Percentiles rank a stretch among this genome's conserved stretches.
Evolutionary conservation across 768 basidiomycete genomes (phyloP).

Genomic region (Hydnomerulius pinastri): DNA sequence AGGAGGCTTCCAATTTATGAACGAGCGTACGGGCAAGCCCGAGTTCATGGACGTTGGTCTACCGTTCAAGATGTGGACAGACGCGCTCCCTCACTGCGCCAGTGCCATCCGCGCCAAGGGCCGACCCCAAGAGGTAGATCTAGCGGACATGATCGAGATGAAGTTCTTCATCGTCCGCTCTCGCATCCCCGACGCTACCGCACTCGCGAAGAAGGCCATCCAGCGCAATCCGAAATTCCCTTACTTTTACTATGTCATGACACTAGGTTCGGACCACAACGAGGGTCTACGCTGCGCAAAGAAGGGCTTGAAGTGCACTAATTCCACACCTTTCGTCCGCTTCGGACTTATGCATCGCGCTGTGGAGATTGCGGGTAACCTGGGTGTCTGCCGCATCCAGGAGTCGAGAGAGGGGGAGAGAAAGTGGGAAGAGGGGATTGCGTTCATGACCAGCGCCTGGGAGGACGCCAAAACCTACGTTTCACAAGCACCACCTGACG

Average conservation of each 20-base stretch:
- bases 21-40: slow-evolving; percentile 43
- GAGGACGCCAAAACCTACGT: slow-evolving; percentile 62
- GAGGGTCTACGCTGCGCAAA: slow-evolving; percentile 63
- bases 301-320: slow-evolving; percentile 62
- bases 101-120: slow-evolving; percentile 50
- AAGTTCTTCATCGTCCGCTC: slow-evolving; percentile 55
- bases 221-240: slow-evolving; percentile 58
- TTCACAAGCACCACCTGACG: slow-evolving; percentile 59
- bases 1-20: slow-evolving; percentile 51
- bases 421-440: slow-evolving; percentile 61
- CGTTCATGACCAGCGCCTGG: slow-evolving; percentile 58
- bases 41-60: slow-evolving; percentile 50
- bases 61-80: slow-evolving; percentile 60
- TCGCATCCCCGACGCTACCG: slow-evolving; percentile 49
- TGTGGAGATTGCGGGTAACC: slow-evolving; percentile 57
- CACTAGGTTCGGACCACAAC: slow-evolving; percentile 47
- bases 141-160: slow-evolving; percentile 66
- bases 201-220: slow-evolving; percentile 47
- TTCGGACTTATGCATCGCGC: slow-evolving; percentile 62
- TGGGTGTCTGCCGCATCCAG: slow-evolving; percentile 53
- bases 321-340: slow-evolving; percentile 55
- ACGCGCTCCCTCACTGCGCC: slow-evolving; percentile 62
- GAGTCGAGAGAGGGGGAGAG: slow-evolving; percentile 41
- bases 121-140: slow-evolving; percentile 45
- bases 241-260: slow-evolving; percentile 66